Evolutionary conservation across 805 yeast genomes (phyloP).

Genomic region (Schwanniomyces polymorphus): DNA sequence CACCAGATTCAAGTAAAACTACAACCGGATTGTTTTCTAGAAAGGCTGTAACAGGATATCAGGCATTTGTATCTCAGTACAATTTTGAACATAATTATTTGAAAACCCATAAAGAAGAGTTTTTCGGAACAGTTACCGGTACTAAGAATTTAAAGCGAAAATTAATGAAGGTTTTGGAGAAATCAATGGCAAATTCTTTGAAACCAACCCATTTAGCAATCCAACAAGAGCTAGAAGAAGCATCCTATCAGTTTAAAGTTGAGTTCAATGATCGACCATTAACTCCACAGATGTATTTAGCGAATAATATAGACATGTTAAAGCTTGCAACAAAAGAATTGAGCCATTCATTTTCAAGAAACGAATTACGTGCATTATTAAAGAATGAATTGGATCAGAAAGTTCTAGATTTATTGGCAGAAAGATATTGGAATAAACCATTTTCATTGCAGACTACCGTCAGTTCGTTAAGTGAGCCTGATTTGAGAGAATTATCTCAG

Average conservation of each 20-base stretch:
- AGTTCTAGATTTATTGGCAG: slow-evolving; percentile 83
- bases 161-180: slow-evolving; percentile 83
- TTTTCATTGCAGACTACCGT: slow-evolving; percentile 16
- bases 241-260: slow-evolving; percentile 89
- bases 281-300: slow-evolving; percentile 92
- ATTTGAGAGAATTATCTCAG: slow-evolving; percentile 54
- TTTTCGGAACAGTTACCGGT: slow-evolving; percentile 68
- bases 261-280: slow-evolving; percentile 93
- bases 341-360: slow-evolving; percentile 77
- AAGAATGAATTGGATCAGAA: slow-evolving; percentile 87
- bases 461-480: slow-evolving; percentile 38
- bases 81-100: slow-evolving; percentile 59
- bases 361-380: slow-evolving; percentile 74
- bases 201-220: slow-evolving; percentile 86
- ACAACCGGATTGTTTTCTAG: slow-evolving; percentile 45
- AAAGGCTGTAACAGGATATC: slow-evolving; percentile 48
- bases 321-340: slow-evolving; percentile 86
- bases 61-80: slow-evolving; percentile 67
- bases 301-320: slow-evolving; percentile 84
- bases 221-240: slow-evolving; percentile 89
- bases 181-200: slow-evolving; percentile 84
- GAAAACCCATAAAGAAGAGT: slow-evolving; percentile 58
- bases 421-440: slow-evolving; percentile 87
- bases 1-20: slow-evolving; percentile 47
- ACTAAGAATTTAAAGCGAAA: slow-evolving; percentile 74